A percentile compares a stretch with the other conserved stretches of the same genome.
phyloP scores from a whole-genome alignment of 1,139 yeast genomes.

The Maudiozyma humilis region DNA sequence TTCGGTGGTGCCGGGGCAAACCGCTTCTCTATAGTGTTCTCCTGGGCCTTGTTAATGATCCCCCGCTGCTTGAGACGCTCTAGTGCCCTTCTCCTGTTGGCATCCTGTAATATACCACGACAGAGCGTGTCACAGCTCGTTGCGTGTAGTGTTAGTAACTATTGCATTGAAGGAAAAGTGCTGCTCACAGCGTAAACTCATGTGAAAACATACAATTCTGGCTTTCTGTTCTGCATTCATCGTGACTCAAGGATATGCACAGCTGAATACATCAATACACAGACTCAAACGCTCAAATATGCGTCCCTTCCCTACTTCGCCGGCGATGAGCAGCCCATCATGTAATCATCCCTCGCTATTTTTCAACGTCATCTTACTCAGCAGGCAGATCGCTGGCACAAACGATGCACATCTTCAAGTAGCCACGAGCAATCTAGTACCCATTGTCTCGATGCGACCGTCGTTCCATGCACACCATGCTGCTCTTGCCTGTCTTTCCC shows the following conservation, averaged over 20 bases:
- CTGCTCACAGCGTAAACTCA: no score
- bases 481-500: no score
- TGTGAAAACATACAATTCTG: constrained; percentile 16
- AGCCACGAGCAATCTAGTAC: no score
- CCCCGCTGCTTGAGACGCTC: constrained; percentile 42
- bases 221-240: constrained; percentile 48
- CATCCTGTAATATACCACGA: constrained; percentile 31
- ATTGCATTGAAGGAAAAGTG: no score
- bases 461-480: no score
- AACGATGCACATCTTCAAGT: no score
- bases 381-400: no score
- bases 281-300: no score
- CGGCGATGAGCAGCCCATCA: not conserved
- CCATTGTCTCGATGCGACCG: no score
- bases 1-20: constrained; percentile 18
- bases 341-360: not conserved
- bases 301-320: not conserved
- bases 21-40: constrained; percentile 16
- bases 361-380: no score
- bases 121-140: not conserved
- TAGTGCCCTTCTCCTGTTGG: constrained; percentile 51
- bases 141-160: not conserved
- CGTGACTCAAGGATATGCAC: no score
- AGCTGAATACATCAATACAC: no score
- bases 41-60: constrained; percentile 20